These are phyloP conservation scores for Cutaneotrichosporon arboriforme DNA, from an alignment of 1,284 basidiomycete species.

Conservation along the genomic window DNA sequence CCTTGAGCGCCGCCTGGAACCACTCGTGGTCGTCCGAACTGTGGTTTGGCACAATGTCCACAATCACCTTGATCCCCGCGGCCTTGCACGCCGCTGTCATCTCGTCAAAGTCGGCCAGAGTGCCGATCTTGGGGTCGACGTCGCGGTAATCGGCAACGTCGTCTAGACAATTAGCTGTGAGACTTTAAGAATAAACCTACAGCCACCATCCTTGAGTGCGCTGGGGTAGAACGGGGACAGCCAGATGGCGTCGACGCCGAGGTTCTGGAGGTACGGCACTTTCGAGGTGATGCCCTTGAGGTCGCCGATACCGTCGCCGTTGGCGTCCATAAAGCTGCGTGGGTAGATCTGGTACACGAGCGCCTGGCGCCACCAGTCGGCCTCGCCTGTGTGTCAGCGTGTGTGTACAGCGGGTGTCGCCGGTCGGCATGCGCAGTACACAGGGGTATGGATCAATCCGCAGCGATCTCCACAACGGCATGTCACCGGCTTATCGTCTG, in stretches of 20 bases:
- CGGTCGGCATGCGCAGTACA: too few relatives aligned
- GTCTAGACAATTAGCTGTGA: conserved; percentile 17
- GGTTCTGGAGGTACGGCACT: conserved; percentile 63
- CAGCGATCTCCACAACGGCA: too few relatives aligned
- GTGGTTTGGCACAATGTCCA: conserved; percentile 78
- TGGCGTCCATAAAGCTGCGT: conserved; percentile 61
- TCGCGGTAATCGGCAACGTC: conserved; percentile 70
- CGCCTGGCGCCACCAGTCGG: conserved; percentile 62
- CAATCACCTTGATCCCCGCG: conserved; percentile 67
- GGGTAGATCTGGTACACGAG: conserved; percentile 72
- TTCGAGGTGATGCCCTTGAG: conserved; percentile 62
- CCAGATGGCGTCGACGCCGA: conserved; percentile 70
- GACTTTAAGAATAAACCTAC: conserved; percentile 29
- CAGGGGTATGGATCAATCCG: too few relatives aligned
- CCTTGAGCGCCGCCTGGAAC: conserved; percentile 61
- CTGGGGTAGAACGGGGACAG: conserved; percentile 67
- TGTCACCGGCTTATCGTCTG: too few relatives aligned
- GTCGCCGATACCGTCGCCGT: conserved; percentile 70
- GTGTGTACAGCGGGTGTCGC: background rate
- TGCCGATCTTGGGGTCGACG: conserved; percentile 68
- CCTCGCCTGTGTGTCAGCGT: background rate
- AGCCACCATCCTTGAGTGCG: conserved; percentile 66
- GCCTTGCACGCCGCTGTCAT: conserved; percentile 58
- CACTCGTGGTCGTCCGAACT: conserved; percentile 70
- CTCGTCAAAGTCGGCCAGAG: conserved; percentile 64